These are phyloP conservation scores for Bauhinia variegata DNA, from an alignment of 306 rosid species.

Conservation along the genomic window DNA sequence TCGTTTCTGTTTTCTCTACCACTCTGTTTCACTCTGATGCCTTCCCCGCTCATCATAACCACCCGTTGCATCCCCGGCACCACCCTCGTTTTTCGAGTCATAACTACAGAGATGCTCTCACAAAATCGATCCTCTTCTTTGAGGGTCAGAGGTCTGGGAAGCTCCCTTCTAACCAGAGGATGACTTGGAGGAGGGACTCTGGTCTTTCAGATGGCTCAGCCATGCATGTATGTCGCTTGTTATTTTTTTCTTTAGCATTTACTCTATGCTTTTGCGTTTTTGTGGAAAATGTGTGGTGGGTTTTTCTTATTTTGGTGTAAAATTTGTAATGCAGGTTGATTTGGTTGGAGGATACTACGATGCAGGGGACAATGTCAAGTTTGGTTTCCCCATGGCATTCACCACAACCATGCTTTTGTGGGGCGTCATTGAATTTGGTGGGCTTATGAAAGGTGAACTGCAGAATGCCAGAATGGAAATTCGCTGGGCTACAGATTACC, in stretches of 20 bases:
- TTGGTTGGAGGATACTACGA: constrained; percentile 96
- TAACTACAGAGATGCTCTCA: constrained; percentile 87
- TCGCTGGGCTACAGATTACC: constrained; percentile 88
- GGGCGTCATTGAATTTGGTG: constrained; percentile 93
- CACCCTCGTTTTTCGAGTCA: constrained; percentile 61
- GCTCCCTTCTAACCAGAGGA: constrained; percentile 73
- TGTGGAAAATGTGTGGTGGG: not conserved
- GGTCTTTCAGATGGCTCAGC: constrained; percentile 80
- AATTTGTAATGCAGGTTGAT: constrained; percentile 78
- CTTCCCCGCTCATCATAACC: constrained; percentile 42
- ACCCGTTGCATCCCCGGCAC: constrained; percentile 43
- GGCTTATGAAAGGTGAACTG: constrained; percentile 71
- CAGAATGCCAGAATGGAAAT: constrained; percentile 69
- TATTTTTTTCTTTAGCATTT: not conserved
- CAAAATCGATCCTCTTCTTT: constrained; percentile 79
- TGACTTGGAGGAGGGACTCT: constrained; percentile 80
- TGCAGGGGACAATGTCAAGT: constrained; percentile 93
- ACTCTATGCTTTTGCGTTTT: not conserved
- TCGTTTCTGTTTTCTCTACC: constrained; percentile 35
- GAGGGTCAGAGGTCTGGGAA: constrained; percentile 90
- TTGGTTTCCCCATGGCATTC: constrained; percentile 94
- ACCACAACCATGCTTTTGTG: constrained; percentile 95
- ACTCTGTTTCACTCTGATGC: constrained; percentile 51
- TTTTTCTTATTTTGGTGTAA: constrained; percentile 29
- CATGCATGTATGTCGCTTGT: constrained; percentile 50